Evolutionary conservation across 1,139 yeast genomes (phyloP).

Genomic region (Geotrichum carabidarum): DNA sequence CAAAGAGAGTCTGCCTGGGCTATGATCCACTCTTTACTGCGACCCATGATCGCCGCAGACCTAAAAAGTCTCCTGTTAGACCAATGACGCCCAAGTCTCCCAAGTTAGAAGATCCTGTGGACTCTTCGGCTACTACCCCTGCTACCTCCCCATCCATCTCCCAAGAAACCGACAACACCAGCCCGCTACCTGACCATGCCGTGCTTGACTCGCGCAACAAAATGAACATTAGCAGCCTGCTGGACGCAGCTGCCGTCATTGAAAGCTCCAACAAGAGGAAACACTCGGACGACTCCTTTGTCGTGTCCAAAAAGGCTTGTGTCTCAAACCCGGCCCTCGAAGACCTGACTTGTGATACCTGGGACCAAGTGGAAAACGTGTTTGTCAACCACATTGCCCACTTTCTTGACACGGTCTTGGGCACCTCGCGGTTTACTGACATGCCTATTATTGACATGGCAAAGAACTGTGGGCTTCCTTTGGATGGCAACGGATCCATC

Average conservation of each 20-base stretch:
- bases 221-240: conserved; percentile 30
- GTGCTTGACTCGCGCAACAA: conserved; percentile 12
- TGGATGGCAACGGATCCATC: conserved; percentile 17
- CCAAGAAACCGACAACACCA: background rate
- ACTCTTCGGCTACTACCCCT: background rate
- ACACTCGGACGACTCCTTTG: background rate
- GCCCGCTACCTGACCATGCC: conserved; percentile 9
- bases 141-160: conserved; percentile 3
- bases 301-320: background rate
- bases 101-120: background rate
- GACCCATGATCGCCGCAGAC: conserved; percentile 23
- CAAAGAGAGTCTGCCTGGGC: conserved; percentile 64
- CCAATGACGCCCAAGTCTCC: background rate
- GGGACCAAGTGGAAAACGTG: conserved; percentile 17
- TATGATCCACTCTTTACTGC: conserved; percentile 43
- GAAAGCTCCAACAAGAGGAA: conserved; percentile 19
- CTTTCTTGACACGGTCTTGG: conserved; percentile 11
- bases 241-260: conserved; percentile 31
- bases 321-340: conserved; percentile 5
- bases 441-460: conserved; percentile 16
- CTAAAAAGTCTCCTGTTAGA: conserved; percentile 6
- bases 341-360: conserved; percentile 10
- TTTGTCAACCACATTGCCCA: conserved; percentile 14
- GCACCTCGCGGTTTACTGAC: conserved; percentile 10
- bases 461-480: conserved; percentile 12